Evolutionary conservation across 768 basidiomycete genomes (phyloP).

Genomic region (Amyloporia xantha): DNA sequence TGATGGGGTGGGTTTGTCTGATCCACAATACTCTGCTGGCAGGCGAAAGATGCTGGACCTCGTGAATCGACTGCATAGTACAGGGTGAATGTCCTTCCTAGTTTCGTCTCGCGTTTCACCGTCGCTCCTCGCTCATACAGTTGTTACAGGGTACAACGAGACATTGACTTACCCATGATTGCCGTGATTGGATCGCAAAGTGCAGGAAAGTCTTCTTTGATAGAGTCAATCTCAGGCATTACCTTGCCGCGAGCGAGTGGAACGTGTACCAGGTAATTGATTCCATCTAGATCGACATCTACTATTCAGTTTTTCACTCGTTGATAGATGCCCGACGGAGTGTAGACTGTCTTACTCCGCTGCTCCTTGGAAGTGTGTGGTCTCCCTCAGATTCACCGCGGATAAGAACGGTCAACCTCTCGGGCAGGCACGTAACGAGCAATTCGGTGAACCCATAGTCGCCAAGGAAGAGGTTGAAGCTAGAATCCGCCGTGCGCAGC

Average conservation of each 20-base stretch:
- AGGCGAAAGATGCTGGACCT: constrained; percentile 51
- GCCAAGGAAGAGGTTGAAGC: constrained; percentile 54
- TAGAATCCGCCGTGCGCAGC: constrained; percentile 57
- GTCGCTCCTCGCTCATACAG: not conserved
- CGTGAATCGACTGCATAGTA: constrained; percentile 52
- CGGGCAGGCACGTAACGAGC: constrained; percentile 28
- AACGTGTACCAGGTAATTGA: constrained; percentile 60
- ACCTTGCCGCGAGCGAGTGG: constrained; percentile 66
- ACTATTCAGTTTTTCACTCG: not conserved
- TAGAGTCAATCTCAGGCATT: constrained; percentile 71
- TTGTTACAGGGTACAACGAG: constrained; percentile 54
- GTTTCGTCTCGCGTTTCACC: not conserved
- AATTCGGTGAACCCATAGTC: constrained; percentile 35
- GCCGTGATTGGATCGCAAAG: constrained; percentile 69
- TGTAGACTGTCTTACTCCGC: constrained; percentile 24
- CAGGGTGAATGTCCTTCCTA: constrained; percentile 38
- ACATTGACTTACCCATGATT: constrained; percentile 69
- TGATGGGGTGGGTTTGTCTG: constrained; percentile 41
- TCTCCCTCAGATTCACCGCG: constrained; percentile 26
- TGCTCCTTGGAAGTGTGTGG: constrained; percentile 27
- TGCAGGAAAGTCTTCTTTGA: constrained; percentile 72
- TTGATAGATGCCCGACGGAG: constrained; percentile 31
- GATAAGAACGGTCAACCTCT: constrained; percentile 20
- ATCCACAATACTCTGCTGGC: constrained; percentile 33
- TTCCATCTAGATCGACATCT: not conserved